Evolutionary conservation across 2,329 filamentous ascomycete species (phyloP), one percentile per base, ranked within the genome.

Genomic region (Neofusicoccum parvum): DNA sequence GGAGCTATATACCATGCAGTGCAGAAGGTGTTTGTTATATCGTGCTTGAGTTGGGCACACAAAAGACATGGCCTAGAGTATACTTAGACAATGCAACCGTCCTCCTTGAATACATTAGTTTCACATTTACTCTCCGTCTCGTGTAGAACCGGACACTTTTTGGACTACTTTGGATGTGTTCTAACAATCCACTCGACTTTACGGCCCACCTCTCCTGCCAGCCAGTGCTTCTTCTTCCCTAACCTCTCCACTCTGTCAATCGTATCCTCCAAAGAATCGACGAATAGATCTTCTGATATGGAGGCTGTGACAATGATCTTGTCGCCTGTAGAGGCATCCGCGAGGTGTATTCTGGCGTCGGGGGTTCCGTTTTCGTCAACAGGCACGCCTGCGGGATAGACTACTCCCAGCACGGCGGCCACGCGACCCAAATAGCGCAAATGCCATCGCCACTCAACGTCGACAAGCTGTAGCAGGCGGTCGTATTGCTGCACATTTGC

Each of bases 381-480:
- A 51, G 43, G 34, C 7, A 43, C n/a, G 23, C 89, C 88, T 1
- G 86, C 83, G 0, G 89, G 89, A 75, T 88, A 90, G 9, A 90
- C 78, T 10, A 78, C 80, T 0, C 84, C 85, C 36, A 90, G 77
- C 10, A 90, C 73, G 5, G 79, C 80, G 2, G 86, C 87, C 1
- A 90, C 81, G 15, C 83, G 81, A 0, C 89, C 89, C 0, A 90
- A 71, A 71, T 89, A 91, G 62, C 81, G 82, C 63, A 85, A 83
- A 88, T 88, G 91, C 88, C 88, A 91, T 11, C 79, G 65, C 85
- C 80, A 68, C 84, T 82, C 0, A 79, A 74, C 0, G 84, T 85
- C 2, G 89, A 74, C 34, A 3, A 90, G 79, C 41, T 79, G 76
- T 45, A 83, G 77, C 37, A 91, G 79, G 3, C 82, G 80, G 1